These are phyloP conservation scores for Fusarium redolens DNA, from an alignment of 2,329 filamentous ascomycete genomes.

Conservation along the genomic window DNA sequence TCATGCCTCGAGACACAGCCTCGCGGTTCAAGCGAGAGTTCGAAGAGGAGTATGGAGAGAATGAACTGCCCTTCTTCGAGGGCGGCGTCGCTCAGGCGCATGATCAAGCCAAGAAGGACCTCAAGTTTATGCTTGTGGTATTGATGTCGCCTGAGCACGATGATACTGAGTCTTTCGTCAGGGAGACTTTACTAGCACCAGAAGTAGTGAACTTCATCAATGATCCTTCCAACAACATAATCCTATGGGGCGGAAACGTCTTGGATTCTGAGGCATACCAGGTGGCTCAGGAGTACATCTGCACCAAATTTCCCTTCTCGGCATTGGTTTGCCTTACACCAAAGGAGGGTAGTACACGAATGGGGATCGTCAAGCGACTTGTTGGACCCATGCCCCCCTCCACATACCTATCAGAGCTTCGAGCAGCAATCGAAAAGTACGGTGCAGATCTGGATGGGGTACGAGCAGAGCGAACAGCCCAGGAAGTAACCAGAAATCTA, in stretches of 20 bases:
- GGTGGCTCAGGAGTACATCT: constrained; percentile 85
- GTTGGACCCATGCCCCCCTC: constrained; percentile 76
- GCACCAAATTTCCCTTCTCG: constrained; percentile 92
- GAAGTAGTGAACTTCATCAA: constrained; percentile 81
- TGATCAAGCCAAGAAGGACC: constrained; percentile 87
- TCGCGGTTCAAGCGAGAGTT: constrained; percentile 92
- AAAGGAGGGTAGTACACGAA: constrained; percentile 82
- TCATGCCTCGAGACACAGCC: constrained; percentile 88
- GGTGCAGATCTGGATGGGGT: constrained; percentile 79
- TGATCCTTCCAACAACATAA: constrained; percentile 79
- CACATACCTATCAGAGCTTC: constrained; percentile 81
- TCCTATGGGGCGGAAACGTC: constrained; percentile 94
- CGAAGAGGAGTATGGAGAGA: constrained; percentile 87
- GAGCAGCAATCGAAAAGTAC: constrained; percentile 78
- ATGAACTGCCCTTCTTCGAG: constrained; percentile 81
- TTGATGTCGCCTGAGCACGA: constrained; percentile 94
- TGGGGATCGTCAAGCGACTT: constrained; percentile 88
- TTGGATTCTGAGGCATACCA: constrained; percentile 95
- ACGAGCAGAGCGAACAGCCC: constrained; percentile 80
- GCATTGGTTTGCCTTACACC: constrained; percentile 89
- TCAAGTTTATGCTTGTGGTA: constrained; percentile 91
- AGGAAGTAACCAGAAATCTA: constrained; percentile 82
- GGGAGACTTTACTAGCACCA: constrained; percentile 81
- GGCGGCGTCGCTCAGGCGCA: constrained; percentile 92
- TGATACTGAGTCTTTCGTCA: constrained; percentile 84